Evolutionary conservation across 208 protist species (phyloP), one percentile per base, ranked within the genome.

Genomic region (Trypanosoma caninum): DNA sequence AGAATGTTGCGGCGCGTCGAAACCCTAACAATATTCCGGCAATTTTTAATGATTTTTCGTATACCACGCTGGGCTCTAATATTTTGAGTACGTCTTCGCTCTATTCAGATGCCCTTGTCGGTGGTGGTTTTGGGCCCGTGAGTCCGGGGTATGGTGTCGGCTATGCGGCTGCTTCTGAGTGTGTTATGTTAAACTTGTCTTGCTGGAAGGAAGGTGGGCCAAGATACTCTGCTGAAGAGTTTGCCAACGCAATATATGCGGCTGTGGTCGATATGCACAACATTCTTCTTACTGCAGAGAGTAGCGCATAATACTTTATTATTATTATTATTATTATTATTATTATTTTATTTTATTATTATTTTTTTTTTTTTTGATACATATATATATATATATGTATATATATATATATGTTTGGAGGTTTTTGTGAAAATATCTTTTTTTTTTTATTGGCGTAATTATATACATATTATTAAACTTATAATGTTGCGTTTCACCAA

Each of bases 121-220:
- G 65, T 27, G 61, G 64, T 31, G 76, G 72, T 7, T 79, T 80
- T 50, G 67, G 54, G n/a, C 78, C 78, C 18, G 72, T 80, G 9
- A 52, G 60, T 23, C 45, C 31, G 9, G 81, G 81, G 0, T 82
- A 81, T 52, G 74, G 81, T 35, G 53, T 88, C 11, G 57, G 61
- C 11, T 84, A 82, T 56, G 51, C 62, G 9, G 51, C 65, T 2
- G 51, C 55, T 14, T 34, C 31, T 40, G 65, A 70, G 5, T 68
- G 38, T 25, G 9, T 80, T 23, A 35, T 72, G 40, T 67, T 81
- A 30, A 78, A 68, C 44, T 59, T 85, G 10, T 66, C 70, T 2
- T 67, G 64, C 31, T 85, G 73, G 78, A 65, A 59, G n/a, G 59
- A 55, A 11, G 30, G 10, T 40, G 73, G 74, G 2, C 74, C 78